These are phyloP conservation scores for Fusarium udum DNA, from an alignment of 2,329 filamentous ascomycete genomes.

Conservation along the genomic window DNA sequence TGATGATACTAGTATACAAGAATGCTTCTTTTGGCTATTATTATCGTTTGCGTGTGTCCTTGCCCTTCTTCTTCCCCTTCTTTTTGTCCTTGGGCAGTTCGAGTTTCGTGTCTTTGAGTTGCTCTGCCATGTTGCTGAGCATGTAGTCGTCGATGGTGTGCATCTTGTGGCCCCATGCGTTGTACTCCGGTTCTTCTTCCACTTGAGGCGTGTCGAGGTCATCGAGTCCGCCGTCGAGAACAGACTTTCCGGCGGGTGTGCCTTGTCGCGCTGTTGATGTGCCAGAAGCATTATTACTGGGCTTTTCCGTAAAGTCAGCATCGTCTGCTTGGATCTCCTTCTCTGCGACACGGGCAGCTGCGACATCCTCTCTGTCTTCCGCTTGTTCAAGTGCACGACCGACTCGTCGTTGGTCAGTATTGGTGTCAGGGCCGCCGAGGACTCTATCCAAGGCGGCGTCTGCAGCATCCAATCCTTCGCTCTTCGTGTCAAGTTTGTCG, in stretches of 20 bases:
- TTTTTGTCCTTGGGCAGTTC: slow-evolving; percentile 73
- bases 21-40: slow-evolving; percentile 13
- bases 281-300: slow-evolving; percentile 56
- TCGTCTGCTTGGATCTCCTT: slow-evolving; percentile 90
- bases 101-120: slow-evolving; percentile 66
- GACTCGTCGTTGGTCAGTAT: slow-evolving; percentile 68
- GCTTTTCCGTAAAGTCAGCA: slow-evolving; percentile 81
- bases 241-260: slow-evolving; percentile 57
- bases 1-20: slow-evolving; percentile 26
- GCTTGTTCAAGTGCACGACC: slow-evolving; percentile 84
- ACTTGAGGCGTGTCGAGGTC: slow-evolving; percentile 47
- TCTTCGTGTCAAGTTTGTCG: slow-evolving; percentile 61
- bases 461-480: slow-evolving; percentile 71
- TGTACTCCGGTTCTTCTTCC: slow-evolving; percentile 59
- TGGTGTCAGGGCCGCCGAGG: slow-evolving; percentile 72
- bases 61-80: slow-evolving; percentile 68
- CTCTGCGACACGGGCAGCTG: slow-evolving; percentile 85
- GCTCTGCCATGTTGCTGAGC: slow-evolving; percentile 72
- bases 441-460: slow-evolving; percentile 88
- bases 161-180: slow-evolving; percentile 67
- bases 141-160: slow-evolving; percentile 79
- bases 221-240: slow-evolving; percentile 45
- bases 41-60: slow-evolving; percentile 63
- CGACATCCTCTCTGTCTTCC: slow-evolving; percentile 91
- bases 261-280: slow-evolving; percentile 61